Base-by-base conservation (phyloP, 345 rosid genomes). In the Ceriops decandra region DNA sequence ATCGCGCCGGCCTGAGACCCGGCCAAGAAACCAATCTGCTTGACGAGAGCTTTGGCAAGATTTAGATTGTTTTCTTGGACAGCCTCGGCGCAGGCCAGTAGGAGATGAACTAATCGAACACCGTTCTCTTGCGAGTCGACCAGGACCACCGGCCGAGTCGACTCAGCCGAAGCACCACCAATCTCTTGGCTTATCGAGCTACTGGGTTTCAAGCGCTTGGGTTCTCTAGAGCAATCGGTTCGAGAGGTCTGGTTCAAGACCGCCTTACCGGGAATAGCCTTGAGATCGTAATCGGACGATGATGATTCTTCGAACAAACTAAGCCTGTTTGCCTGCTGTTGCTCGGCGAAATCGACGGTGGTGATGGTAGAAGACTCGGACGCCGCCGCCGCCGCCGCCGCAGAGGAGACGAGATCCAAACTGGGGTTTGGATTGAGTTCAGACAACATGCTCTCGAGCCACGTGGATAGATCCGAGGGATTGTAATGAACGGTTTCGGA, bases 101-200 rank as follows among this genome's bases (percentile, higher is more conserved):
- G 66, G 33, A 87, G 81, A 67, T 91, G 97, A 59, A 89, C 96
- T 16, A 91, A 76, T 4, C 93, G 83, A 6, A 91, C 74, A 11
- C 97, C 97, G 65, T 84, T 89, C 17, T 91, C 96, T 51, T 86
- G 96, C 7, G 97, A 87, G 73, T 89, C 96, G 11, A 88, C 87
- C 5, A 91, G 71, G 62, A 89, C 82, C 1, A 89, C 78, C 0
- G 88, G 71, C 16, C 91, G 88, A 65, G 82, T 66, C 5, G 82
- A 65, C 70, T 83, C 90, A 1, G 82, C 22, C 1, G 68, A 53
- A 3, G 21, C 53, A 11, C 26, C 53, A 6, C 26, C 19, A 15
- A 67, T 74, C 30, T 79, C 80, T 9, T 31, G 5, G 8, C 68
- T 59, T 1, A 74, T 56, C 0, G 87, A 72, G 10, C 16, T 15